These are phyloP conservation scores for Trypanosomatidae sp. DNA, from an alignment of 208 protist species.

Conservation along the genomic window DNA sequence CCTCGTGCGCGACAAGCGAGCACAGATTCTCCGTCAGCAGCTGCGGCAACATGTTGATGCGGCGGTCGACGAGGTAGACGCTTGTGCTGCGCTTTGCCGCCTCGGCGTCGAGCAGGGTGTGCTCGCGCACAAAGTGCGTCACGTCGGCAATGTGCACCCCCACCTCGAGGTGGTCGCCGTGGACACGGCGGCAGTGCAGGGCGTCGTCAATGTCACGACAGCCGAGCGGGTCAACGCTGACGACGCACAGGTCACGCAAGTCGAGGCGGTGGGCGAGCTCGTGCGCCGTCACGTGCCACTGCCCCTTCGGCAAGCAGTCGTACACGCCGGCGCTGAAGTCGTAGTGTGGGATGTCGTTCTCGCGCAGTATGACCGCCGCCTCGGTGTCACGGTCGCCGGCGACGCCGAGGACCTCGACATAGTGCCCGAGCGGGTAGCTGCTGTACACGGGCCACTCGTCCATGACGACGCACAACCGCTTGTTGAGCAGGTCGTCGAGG, in stretches of 20 bases:
- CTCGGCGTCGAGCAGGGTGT: conserved; percentile 90
- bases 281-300: conserved; percentile 71
- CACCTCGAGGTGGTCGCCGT: conserved; percentile 82
- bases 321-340: conserved; percentile 86
- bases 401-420: conserved; percentile 86
- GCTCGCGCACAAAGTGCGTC: conserved; percentile 89
- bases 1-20: conserved; percentile 83
- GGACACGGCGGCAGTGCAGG: conserved; percentile 71
- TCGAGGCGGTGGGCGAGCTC: conserved; percentile 70
- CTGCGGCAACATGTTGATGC: conserved; percentile 97
- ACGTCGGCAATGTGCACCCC: conserved; percentile 98
- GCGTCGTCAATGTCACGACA: conserved; percentile 88
- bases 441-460: conserved; percentile 87
- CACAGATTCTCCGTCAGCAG: conserved; percentile 94
- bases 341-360: conserved; percentile 89
- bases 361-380: conserved; percentile 87
- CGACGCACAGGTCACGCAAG: conserved; percentile 74
- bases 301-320: conserved; percentile 77
- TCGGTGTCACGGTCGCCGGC: conserved; percentile 92
- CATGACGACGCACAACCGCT: conserved; percentile 91
- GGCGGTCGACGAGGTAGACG: conserved; percentile 92
- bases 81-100: conserved; percentile 89
- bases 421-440: conserved; percentile 90
- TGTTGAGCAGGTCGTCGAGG: conserved; percentile 66
- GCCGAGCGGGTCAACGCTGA: conserved; percentile 93